phyloP scores from a whole-genome alignment of 164 flowering plant species.

The Paratinospora sagittata region DNA sequence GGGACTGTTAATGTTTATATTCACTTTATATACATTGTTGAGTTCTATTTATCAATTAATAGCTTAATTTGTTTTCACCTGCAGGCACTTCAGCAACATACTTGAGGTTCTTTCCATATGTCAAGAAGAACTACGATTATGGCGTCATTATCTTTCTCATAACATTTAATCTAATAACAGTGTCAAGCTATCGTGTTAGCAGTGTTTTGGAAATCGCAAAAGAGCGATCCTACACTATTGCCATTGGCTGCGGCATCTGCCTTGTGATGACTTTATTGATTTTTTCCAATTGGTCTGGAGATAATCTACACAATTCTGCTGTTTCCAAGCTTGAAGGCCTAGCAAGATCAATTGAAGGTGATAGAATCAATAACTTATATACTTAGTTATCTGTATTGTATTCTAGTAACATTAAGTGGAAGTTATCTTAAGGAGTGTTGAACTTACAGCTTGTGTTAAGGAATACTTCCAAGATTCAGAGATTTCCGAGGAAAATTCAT shows the following conservation, averaged over 20 bases:
- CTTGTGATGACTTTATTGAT: conserved; percentile 68
- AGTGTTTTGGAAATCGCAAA: conserved; percentile 64
- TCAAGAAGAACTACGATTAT: conserved; percentile 87
- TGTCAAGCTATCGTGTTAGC: conserved; percentile 64
- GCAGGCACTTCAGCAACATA: conserved; percentile 45
- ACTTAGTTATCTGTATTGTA: too few species aligned
- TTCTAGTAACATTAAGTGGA: neutral
- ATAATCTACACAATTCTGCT: conserved; percentile 69
- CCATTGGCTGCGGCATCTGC: conserved; percentile 81
- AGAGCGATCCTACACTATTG: conserved; percentile 61
- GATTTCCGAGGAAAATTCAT: conserved; percentile 18
- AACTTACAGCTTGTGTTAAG: conserved; percentile 66
- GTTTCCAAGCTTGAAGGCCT: conserved; percentile 65
- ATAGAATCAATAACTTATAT: neutral
- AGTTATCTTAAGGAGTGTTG: neutral
- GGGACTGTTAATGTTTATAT: too few species aligned
- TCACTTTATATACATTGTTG: too few species aligned
- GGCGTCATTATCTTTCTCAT: conserved; percentile 80
- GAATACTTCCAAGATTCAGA: conserved; percentile 56
- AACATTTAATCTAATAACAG: conserved; percentile 81
- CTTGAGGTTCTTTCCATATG: conserved; percentile 63
- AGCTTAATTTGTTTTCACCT: neutral
- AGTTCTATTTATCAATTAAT: too few species aligned
- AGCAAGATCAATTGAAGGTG: conserved; percentile 76
- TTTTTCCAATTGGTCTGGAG: conserved; percentile 90